Evolutionary conservation across 78 protist species (phyloP), one percentile per base, ranked within the genome.

Genomic region (Pelomyxa schiedti): DNA sequence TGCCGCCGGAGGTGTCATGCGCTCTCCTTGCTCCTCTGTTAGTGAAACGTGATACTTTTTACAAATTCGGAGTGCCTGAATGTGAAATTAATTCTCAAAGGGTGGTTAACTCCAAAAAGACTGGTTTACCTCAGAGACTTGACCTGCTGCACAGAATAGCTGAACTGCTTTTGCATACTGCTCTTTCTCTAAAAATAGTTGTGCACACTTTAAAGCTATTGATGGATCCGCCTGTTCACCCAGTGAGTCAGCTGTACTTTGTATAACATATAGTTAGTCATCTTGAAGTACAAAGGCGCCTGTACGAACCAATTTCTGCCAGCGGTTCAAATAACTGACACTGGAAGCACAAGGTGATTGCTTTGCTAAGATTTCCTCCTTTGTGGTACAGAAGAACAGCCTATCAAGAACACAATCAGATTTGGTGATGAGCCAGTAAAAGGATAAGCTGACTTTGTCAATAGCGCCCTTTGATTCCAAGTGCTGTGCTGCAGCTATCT

Each of bases 331-430:
- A 86, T 26, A 77, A 77, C 58, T 74, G 42, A 16, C 65, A 32
- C 3, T 53, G 75, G 84, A 91, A 78, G 81, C 89, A 82, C 66
- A 90, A 39, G 4, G 83, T 83, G 39, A 90, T 7, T 8, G 93
- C 93, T 52, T 41, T n/a, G 8, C 52, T n/a, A 16, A 74, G 9
- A 6, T 66, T 5, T n/a, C 94, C 94, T 22, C 80, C 90, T 30
- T 78, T 74, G 35, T 83, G 84, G 78, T 82, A 90, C 42, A 90
- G 86, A 1, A 38, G 4, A 8, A 84, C 79, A 9, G 94, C 92
- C 72, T 76, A 72, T n/a, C n/a, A n/a, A n/a, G n/a, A n/a, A n/a
- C n/a, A n/a, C n/a, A n/a, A n/a, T n/a, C n/a, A n/a, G n/a, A n/a
- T n/a, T n/a, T n/a, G n/a, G n/a, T n/a, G n/a, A n/a, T n/a, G n/a